Base-by-base conservation (phyloP, 176 grass and related monocot species). In the Oryza meyeriana region DNA sequence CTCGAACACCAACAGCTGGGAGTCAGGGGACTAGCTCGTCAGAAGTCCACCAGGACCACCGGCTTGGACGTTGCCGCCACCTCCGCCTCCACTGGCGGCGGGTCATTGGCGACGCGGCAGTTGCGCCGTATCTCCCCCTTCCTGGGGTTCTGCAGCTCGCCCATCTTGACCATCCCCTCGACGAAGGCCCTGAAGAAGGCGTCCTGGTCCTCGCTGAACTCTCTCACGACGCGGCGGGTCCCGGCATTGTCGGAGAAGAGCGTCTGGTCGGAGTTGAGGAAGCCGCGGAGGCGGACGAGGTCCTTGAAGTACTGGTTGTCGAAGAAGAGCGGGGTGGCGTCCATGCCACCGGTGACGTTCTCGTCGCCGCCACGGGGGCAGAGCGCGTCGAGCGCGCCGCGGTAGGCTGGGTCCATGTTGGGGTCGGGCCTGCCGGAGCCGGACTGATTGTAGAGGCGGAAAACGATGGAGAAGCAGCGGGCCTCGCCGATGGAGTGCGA, bases 221-320 rank as follows among this genome's bases (percentile, higher is more conserved):
- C 59, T 65, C 42, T 64, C 30, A 96, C 93, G 32, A 83, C 39
- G 22, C 5, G 36, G 18, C 69, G 70, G 4, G 97, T 94, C 39
- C 18, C 71, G 14, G 64, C 78, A 42, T 91, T 65, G 78, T 91
- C 97, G 6, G 93, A 94, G 88, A 91, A 94, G 81, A 99, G 83
- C 48, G 97, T 99, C 76, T 99, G 93, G 79, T 95, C 96, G 10
- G 93, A 95, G 86, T 95, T 99, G 14, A 99, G 86, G 85, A 95
- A 99, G 0, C 96, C 96, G 63, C 91, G 79, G 61, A 94, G 85
- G 31, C 31, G 63, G 74, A 92, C 89, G 79, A 99, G 84, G 91
- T 99, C 91, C 79, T 87, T 92, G 89, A 99, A 99, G 86, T 99
- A 95, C 62, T 81, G 91, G 89, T 95, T 99, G 80, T 99, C 96